A percentile compares a stretch with the other conserved stretches of the same genome.
phyloP scores from a whole-genome alignment of 148 eudicot genomes.

The Rhododendron henanense region DNA sequence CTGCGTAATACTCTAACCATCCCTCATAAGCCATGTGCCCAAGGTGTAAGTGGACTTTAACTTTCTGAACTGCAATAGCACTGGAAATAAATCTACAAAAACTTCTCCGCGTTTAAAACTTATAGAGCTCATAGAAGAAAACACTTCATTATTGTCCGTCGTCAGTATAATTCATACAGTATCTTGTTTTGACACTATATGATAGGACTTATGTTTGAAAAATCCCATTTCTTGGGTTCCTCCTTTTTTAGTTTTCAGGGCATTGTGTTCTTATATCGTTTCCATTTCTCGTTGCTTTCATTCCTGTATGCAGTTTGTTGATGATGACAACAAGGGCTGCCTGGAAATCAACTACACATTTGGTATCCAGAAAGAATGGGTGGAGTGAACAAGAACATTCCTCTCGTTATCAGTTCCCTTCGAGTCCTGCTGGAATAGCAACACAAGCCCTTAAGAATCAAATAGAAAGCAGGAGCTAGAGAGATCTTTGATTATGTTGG shows the following conservation, averaged over 20 bases:
- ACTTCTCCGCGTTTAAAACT: too few species aligned
- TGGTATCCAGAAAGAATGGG: constrained; percentile 61
- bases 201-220: not conserved
- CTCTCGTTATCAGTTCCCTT: not conserved
- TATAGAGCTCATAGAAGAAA: too few species aligned
- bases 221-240: not conserved
- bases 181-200: too few species aligned
- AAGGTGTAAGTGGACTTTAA: not conserved
- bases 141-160: too few species aligned
- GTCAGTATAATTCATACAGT: too few species aligned
- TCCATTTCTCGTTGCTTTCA: not conserved
- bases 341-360: constrained; percentile 68
- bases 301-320: constrained; percentile 41
- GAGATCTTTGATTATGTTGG: not conserved
- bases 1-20: not conserved
- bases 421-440: not conserved
- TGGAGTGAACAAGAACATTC: constrained; percentile 6
- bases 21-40: not conserved
- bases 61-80: not conserved
- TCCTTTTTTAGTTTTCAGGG: not conserved
- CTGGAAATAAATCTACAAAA: not conserved
- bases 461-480: not conserved
- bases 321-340: constrained; percentile 67
- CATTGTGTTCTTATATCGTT: not conserved
- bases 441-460: not conserved